phyloP scores from a whole-genome alignment of 495 filamentous ascomycete species.

The Ramalina intermedia region DNA sequence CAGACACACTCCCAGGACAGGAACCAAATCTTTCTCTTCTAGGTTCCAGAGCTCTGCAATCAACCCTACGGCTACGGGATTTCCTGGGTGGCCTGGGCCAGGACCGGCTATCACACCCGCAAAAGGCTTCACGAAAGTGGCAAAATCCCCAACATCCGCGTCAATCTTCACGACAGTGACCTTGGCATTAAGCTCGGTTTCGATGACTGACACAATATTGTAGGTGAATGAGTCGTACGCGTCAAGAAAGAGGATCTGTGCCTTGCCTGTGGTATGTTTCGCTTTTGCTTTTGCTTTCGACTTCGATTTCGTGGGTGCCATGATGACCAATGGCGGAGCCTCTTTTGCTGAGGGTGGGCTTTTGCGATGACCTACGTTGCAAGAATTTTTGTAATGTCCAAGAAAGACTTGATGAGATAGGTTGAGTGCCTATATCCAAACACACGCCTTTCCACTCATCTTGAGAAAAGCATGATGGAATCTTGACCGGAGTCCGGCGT shows the following conservation, averaged over 20 bases:
- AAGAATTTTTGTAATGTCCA: too few relatives aligned
- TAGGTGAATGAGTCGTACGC: conserved; percentile 93
- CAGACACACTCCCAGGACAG: conserved; percentile 79
- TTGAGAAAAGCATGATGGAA: neutral
- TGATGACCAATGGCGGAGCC: too few relatives aligned
- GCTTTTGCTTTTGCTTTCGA: too few relatives aligned
- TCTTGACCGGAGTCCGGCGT: neutral
- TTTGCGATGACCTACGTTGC: too few relatives aligned
- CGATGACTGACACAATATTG: conserved; percentile 71
- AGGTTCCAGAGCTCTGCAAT: conserved; percentile 67
- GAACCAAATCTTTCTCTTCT: conserved; percentile 39
- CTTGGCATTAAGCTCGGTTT: conserved; percentile 28
- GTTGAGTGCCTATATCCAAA: too few relatives aligned
- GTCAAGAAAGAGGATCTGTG: conserved; percentile 66
- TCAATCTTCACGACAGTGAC: conserved; percentile 66
- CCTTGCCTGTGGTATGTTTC: too few relatives aligned
- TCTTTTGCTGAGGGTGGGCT: too few relatives aligned
- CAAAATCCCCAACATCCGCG: conserved; percentile 24
- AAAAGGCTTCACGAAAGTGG: conserved; percentile 41
- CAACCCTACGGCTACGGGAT: conserved; percentile 62
- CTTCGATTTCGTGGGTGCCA: too few relatives aligned
- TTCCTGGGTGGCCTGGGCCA: conserved; percentile 55
- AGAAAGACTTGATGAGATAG: too few relatives aligned
- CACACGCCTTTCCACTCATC: too few relatives aligned
- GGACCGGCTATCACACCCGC: conserved; percentile 70